Base-by-base conservation (phyloP, 257 asterid species). In the Jacaranda copaia region DNA sequence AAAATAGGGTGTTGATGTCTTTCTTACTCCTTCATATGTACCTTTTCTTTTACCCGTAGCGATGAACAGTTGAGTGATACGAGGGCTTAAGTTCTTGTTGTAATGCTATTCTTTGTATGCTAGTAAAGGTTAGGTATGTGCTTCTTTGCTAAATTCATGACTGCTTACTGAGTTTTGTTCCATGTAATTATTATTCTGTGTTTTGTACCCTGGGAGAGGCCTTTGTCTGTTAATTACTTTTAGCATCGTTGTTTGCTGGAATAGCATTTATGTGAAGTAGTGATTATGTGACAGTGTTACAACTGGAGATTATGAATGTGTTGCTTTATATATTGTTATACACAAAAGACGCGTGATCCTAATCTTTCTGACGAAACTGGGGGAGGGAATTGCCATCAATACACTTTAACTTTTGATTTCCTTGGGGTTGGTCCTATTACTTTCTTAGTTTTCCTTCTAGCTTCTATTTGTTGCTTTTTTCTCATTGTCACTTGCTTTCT, bases 1-100 rank as follows among this genome's bases (percentile, higher is more conserved):
- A 0, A 93, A 90, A 75, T 96, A 91, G 88, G 81, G 68, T 77
- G 49, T 69, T 20, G 73, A 69, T 78, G 53, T 18, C 68, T 63
- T 36, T 45, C 10, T 48, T 57, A 5, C 61, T 12, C 39, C 13
- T 40, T 13, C 32, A 25, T 25, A 55, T 43, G 58, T 77, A 43
- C 59, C 18, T 3, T 43, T 3, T 36, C 38, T 2, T 58, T 68
- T 60, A 60, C 80, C 40, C 77, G 10, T 25, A 72, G 55, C 45
- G 8, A 77, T 20, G 11, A 18, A 42, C 56, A 56, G 36, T 72
- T 42, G 48, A 53, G 60, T 79, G 43, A 74, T 38, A 73, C 32
- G 49, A 42, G 62, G 51, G 60, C 42, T 53, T 67, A 9, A 11
- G 51, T 73, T 77, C 78, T 73, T 78, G 76, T 11, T 72, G 74